These are phyloP conservation scores for Phellinidium pouzarii DNA, from an alignment of 1,284 basidiomycete genomes.

Conservation along the genomic window DNA sequence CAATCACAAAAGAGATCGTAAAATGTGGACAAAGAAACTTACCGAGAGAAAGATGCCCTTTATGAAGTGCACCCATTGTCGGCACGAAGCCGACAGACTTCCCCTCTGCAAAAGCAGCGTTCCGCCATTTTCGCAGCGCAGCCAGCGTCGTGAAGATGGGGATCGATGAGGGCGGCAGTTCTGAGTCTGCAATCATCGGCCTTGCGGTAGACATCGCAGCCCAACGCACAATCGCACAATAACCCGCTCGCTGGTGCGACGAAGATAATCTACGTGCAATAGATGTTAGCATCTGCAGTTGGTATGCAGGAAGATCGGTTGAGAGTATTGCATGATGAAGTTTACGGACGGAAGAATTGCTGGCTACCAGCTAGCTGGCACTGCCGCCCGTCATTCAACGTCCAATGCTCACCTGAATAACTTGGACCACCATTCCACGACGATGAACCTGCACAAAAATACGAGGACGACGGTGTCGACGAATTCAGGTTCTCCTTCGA, in stretches of 20 bases:
- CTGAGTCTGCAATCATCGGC: constrained; percentile 12
- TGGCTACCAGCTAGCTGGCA: too few relatives aligned
- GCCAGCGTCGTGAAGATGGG: constrained; percentile 71
- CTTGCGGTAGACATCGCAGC: constrained; percentile 17
- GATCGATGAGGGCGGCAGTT: constrained; percentile 49
- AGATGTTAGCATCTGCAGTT: neutral
- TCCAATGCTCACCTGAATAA: too few relatives aligned
- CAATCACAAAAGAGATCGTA: constrained; percentile 17
- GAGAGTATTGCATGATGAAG: neutral
- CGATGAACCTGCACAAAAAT: neutral
- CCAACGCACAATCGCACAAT: neutral
- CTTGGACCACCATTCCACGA: neutral
- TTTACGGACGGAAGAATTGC: neutral
- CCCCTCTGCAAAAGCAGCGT: constrained; percentile 47
- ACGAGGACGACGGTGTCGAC: neutral
- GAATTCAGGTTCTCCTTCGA: neutral
- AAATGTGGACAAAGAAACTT: constrained; percentile 20
- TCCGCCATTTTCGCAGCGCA: constrained; percentile 74
- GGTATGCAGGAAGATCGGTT: neutral
- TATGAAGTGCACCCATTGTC: constrained; percentile 96
- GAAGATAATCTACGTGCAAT: neutral
- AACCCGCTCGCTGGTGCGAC: neutral
- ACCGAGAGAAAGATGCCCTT: constrained; percentile 90
- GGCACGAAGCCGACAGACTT: constrained; percentile 87
- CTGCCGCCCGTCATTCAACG: too few relatives aligned